Base-by-base conservation (phyloP, 2,329 filamentous ascomycete genomes). In the Sporothrix luriei region DNA sequence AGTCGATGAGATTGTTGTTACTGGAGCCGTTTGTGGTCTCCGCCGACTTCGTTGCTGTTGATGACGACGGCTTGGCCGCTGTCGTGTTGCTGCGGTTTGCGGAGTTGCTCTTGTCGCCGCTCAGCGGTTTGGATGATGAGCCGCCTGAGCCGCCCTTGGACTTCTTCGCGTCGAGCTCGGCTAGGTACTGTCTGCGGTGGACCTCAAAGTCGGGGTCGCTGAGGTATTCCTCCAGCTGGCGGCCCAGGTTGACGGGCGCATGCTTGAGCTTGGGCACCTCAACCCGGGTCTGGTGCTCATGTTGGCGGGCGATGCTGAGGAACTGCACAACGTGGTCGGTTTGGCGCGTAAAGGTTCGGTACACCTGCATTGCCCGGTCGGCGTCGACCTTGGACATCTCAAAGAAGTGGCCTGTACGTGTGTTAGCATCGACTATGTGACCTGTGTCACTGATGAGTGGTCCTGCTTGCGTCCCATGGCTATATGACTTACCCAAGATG, bases 191-290 rank as follows among this genome's bases (percentile, higher is more conserved):
- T 74, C 93, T 85, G 72, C 95, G 87, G 75, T 98, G 95, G 69
- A 94, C 86, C 75, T 99, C 95, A 76, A 99, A 99, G 78, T 99
- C 95, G 3, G 93, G 89, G 76, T 99, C 95, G 73, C 94, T 90
- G 59, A 99, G 83, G 77, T 99, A 98, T 74, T 99, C 95, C 78
- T 98, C 93, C 33, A 99, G 85, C 69, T 97, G 93, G 33, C 90
- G 90, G 19, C 92, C 92, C 67, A 99, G 81, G 77, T 95, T 97
- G 1, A 96, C 94, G 0, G 95, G 96, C 6, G 95, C 95, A 78
- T 99, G 95, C 82, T 97, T 98, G 74, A 99, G 85, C 82, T 97
- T 97, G 11, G 95, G 95, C 9, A 99, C 96, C 76, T 97, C 93
- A 51, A 99, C 87, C 71, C 94, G 86, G 5, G 95, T 99, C 73